phyloP scores from a whole-genome alignment of 768 basidiomycete species.

The Boletus speciosus region DNA sequence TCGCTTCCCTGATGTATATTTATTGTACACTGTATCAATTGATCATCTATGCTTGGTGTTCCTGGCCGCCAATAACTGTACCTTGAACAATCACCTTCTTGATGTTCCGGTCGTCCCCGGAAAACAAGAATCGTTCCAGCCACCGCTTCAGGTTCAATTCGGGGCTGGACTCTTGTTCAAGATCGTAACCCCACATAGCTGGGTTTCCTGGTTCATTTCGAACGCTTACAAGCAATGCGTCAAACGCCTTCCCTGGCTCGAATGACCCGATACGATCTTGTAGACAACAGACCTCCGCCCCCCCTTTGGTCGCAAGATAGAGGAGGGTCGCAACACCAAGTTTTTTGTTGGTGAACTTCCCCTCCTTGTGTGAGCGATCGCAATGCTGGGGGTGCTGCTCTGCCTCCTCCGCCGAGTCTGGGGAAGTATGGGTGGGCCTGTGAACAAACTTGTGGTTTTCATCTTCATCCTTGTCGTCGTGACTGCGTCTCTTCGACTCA shows the following conservation, averaged over 20 bases:
- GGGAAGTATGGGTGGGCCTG: not conserved
- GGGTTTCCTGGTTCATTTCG: slow-evolving; percentile 51
- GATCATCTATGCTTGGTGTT: slow-evolving; percentile 21
- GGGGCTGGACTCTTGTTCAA: slow-evolving; percentile 33
- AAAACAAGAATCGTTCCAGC: slow-evolving; percentile 84
- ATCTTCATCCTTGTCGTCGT: not conserved
- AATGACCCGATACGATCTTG: slow-evolving; percentile 73
- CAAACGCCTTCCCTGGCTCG: slow-evolving; percentile 79
- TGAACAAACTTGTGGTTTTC: not conserved
- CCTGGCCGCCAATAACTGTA: slow-evolving; percentile 66
- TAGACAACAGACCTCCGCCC: slow-evolving; percentile 78
- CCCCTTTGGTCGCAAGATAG: slow-evolving; percentile 89
- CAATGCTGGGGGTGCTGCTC: not conserved
- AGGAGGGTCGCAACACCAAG: slow-evolving; percentile 73
- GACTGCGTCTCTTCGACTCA: slow-evolving; percentile 10
- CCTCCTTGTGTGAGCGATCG: slow-evolving; percentile 3
- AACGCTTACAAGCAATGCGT: slow-evolving; percentile 75
- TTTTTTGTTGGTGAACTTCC: slow-evolving; percentile 52
- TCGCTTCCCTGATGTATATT: not conserved
- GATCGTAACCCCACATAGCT: slow-evolving; percentile 47
- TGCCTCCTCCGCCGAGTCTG: not conserved
- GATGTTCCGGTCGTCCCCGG: slow-evolving; percentile 85
- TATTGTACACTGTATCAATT: not conserved
- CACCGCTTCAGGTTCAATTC: slow-evolving; percentile 44
- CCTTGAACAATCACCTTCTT: slow-evolving; percentile 83